Conservation (phyloP, 225 moss, liverwort and hornwort genomes). For the Pseudoscleropodium purum region DNA sequence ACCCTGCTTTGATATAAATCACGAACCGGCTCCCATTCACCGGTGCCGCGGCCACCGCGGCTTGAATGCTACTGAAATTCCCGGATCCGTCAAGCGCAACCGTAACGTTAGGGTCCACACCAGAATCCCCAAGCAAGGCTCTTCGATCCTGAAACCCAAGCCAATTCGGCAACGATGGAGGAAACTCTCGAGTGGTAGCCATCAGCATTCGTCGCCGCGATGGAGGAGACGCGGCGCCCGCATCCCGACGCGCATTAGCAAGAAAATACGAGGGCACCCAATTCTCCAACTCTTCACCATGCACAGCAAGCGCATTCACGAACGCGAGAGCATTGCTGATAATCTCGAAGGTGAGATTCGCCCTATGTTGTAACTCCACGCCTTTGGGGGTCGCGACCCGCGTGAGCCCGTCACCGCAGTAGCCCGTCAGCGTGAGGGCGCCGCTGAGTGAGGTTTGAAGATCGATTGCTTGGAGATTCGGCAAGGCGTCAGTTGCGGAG, state of each 20-base stretch:
- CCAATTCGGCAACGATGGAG: background rate
- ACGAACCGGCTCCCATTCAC: constrained; percentile 11
- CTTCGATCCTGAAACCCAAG: background rate
- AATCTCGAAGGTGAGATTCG: constrained; percentile 1
- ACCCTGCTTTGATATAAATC: constrained; percentile 55
- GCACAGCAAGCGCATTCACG: constrained; percentile 10
- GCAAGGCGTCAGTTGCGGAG: background rate
- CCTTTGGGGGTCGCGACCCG: background rate
- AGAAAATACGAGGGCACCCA: constrained; percentile 23
- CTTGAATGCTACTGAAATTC: constrained; percentile 30
- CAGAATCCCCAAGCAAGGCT: background rate
- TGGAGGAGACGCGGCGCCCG: background rate
- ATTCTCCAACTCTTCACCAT: constrained; percentile 4
- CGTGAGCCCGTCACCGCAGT: constrained; percentile 24
- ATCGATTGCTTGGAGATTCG: background rate
- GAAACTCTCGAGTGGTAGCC: background rate
- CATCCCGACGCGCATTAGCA: background rate
- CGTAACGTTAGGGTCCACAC: constrained; percentile 4
- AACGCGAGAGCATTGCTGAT: constrained; percentile 39
- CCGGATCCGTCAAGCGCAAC: constrained; percentile 56
- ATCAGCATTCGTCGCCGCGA: constrained; percentile 15
- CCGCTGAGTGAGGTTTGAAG: constrained; percentile 16
- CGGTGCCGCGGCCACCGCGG: constrained; percentile 45
- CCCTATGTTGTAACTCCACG: background rate
- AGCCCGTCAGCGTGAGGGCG: constrained; percentile 28